These are phyloP conservation scores for Crataegus laevigata DNA, from an alignment of 306 rosid species.

Conservation along the genomic window DNA sequence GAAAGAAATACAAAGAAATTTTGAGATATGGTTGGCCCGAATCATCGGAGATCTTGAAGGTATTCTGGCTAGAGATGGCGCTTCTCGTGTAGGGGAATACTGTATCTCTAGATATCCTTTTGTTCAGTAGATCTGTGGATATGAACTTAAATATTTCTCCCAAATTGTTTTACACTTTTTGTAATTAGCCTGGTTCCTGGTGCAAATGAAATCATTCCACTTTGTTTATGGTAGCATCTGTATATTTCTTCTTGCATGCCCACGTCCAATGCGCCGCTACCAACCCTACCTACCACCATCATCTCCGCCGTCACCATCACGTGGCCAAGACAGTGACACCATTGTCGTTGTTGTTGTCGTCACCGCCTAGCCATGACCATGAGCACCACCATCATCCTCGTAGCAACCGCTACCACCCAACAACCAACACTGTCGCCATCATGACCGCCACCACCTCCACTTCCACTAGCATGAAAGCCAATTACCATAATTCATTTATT, in stretches of 20 bases:
- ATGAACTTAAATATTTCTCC: slow-evolving; percentile 24
- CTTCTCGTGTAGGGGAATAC: slow-evolving; percentile 68
- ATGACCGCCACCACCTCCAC: too few species aligned
- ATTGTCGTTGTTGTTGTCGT: too few species aligned
- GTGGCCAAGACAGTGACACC: too few species aligned
- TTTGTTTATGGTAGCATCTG: slow-evolving; percentile 28
- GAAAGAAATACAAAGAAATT: slow-evolving; percentile 71
- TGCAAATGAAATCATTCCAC: slow-evolving; percentile 36
- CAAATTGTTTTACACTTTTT: slow-evolving; percentile 25
- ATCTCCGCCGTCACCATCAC: too few species aligned
- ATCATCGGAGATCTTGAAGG: slow-evolving; percentile 90
- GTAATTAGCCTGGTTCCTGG: slow-evolving; percentile 39
- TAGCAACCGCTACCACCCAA: too few species aligned
- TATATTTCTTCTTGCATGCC: neutral
- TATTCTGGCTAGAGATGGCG: slow-evolving; percentile 72
- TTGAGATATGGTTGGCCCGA: slow-evolving; percentile 93
- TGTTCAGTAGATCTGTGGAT: slow-evolving; percentile 41
- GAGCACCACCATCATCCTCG: too few species aligned
- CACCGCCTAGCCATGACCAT: too few species aligned
- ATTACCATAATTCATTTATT: too few species aligned
- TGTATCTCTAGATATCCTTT: slow-evolving; percentile 68
- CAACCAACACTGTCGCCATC: too few species aligned
- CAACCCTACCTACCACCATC: neutral
- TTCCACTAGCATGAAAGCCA: too few species aligned
- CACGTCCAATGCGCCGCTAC: neutral